These are phyloP conservation scores for Cutaneotrichosporon mucoides DNA, from an alignment of 1,284 basidiomycete genomes.

Conservation along the genomic window DNA sequence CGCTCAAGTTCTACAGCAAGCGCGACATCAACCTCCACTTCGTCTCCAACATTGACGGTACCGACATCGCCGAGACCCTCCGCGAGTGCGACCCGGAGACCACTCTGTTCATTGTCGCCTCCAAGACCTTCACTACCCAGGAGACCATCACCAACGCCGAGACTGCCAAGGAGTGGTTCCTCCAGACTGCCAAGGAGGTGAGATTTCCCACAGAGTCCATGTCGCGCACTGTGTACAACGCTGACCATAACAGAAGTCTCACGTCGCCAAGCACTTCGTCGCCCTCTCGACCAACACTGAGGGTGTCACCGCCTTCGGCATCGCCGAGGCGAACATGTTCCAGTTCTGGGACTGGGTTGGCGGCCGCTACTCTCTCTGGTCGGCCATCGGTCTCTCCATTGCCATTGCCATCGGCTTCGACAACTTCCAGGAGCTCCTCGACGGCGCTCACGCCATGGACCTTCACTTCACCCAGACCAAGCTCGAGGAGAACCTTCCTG, in stretches of 20 bases:
- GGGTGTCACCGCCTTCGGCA: conserved; percentile 93
- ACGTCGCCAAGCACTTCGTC: conserved; percentile 98
- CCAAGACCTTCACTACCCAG: conserved; percentile 98
- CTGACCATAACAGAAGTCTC: conserved; percentile 56
- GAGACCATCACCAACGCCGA: conserved; percentile 99
- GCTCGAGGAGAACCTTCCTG: conserved; percentile 87
- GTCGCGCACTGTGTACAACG: background rate
- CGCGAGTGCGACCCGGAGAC: conserved; percentile 81
- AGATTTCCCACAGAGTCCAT: conserved; percentile 14
- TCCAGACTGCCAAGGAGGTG: conserved; percentile 69
- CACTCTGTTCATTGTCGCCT: conserved; percentile 95
- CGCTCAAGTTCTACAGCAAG: conserved; percentile 87
- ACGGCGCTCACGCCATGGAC: conserved; percentile 96
- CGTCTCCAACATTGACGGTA: conserved; percentile 97
- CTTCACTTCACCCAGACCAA: conserved; percentile 87
- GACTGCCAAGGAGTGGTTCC: conserved; percentile 92
- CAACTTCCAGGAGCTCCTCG: conserved; percentile 84
- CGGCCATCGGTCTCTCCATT: conserved; percentile 93
- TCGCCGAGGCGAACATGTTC: conserved; percentile 93
- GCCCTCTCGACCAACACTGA: conserved; percentile 94
- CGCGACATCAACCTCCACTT: conserved; percentile 84
- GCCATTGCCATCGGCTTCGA: conserved; percentile 89
- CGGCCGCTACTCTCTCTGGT: conserved; percentile 97
- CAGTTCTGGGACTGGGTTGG: conserved; percentile 99
- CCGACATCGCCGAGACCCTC: conserved; percentile 88